Conservation (phyloP, 2,329 filamentous ascomycete species). For the Trichoderma semiorbis region DNA sequence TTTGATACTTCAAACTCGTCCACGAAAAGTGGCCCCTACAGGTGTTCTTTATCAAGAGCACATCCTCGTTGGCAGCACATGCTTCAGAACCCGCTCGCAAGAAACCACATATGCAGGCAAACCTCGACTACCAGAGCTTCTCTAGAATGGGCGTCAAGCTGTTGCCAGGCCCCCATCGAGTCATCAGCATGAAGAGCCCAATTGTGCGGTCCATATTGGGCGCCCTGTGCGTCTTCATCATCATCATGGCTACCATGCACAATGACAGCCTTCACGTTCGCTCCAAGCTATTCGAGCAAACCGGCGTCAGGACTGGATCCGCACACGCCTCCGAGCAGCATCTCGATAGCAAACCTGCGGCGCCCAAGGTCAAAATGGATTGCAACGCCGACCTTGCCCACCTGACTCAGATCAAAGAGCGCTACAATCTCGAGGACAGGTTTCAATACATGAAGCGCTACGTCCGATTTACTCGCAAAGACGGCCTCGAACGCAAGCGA, state of each 20-base stretch:
- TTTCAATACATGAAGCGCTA: slow-evolving; percentile 57
- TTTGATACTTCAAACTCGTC: background rate
- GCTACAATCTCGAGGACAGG: slow-evolving; percentile 46
- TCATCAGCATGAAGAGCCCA: slow-evolving; percentile 49
- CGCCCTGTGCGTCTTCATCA: slow-evolving; percentile 41
- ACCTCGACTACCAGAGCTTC: background rate
- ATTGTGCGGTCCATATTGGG: slow-evolving; percentile 44
- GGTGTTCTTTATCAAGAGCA: background rate
- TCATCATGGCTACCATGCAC: slow-evolving; percentile 41
- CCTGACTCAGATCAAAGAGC: slow-evolving; percentile 43
- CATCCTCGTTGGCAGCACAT: background rate
- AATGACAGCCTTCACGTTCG: slow-evolving; percentile 41
- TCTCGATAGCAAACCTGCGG: slow-evolving; percentile 24
- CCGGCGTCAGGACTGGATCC: slow-evolving; percentile 26
- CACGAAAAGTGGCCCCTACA: background rate
- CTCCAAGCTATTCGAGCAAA: slow-evolving; percentile 38
- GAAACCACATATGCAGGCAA: background rate
- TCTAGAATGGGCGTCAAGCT: slow-evolving; percentile 39
- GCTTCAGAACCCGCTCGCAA: background rate
- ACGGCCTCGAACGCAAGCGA: slow-evolving; percentile 47
- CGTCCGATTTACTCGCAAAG: slow-evolving; percentile 46
- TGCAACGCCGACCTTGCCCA: slow-evolving; percentile 49
- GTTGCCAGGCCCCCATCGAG: slow-evolving; percentile 34
- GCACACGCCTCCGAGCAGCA: slow-evolving; percentile 30
- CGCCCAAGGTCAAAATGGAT: slow-evolving; percentile 39